Conservation (phyloP, 768 basidiomycete species). For the Leucocoprinus leucothites region DNA sequence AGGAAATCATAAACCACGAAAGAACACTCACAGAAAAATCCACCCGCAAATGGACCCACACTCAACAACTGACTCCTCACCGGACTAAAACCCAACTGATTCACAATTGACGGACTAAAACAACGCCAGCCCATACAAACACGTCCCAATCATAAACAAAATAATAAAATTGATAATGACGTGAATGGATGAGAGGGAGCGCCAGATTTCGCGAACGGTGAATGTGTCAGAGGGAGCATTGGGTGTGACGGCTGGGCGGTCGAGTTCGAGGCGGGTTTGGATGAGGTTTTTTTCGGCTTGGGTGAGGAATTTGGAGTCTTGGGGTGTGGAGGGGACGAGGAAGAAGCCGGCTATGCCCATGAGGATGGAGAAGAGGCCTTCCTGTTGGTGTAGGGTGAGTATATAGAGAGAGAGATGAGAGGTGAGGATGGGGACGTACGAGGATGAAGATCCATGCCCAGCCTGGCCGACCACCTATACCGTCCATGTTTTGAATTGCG, state of each 20-base stretch:
- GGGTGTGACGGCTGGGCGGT: slow-evolving; percentile 27
- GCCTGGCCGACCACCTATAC: slow-evolving; percentile 45
- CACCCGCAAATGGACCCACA: slow-evolving; percentile 34
- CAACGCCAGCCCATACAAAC: slow-evolving; percentile 31
- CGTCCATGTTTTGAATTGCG: slow-evolving; percentile 56
- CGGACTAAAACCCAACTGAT: slow-evolving; percentile 30
- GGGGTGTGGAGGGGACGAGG: slow-evolving; percentile 30
- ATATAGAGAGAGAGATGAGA: too few relatives aligned
- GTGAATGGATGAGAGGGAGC: slow-evolving; percentile 29
- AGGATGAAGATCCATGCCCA: slow-evolving; percentile 43
- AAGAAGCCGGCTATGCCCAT: slow-evolving; percentile 43
- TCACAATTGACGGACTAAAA: slow-evolving; percentile 35
- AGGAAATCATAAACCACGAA: too few relatives aligned
- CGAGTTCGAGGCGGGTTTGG: slow-evolving; percentile 25
- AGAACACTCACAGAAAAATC: slow-evolving; percentile 25
- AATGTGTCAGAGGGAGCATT: slow-evolving; percentile 23
- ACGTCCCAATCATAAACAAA: slow-evolving; percentile 33
- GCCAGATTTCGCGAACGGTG: slow-evolving; percentile 26
- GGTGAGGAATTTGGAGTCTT: slow-evolving; percentile 26
- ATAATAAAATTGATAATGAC: slow-evolving; percentile 31
- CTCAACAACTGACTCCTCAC: slow-evolving; percentile 31
- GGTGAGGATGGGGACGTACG: slow-evolving; percentile 14
- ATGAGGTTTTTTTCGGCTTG: slow-evolving; percentile 32
- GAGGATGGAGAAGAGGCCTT: slow-evolving; percentile 47
- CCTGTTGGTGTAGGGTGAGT: slow-evolving; percentile 16